phyloP scores from a whole-genome alignment of 2,329 filamentous ascomycete species.

The Amauroascus niger region DNA sequence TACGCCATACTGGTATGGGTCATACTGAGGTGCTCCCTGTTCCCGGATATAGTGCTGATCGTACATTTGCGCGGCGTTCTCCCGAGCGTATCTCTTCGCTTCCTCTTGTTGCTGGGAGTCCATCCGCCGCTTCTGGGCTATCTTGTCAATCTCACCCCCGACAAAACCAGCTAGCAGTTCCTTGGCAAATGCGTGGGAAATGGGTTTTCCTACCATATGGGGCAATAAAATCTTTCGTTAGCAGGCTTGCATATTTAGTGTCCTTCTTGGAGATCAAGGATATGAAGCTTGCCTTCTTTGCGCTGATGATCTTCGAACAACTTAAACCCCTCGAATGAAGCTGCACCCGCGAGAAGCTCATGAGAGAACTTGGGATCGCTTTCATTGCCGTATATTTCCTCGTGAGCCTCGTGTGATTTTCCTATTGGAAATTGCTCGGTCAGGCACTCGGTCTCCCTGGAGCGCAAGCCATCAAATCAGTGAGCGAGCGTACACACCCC shows the following conservation, averaged over 20 bases:
- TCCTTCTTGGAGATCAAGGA: not conserved
- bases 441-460: not conserved
- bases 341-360: conserved; percentile 65
- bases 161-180: conserved; percentile 65
- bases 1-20: conserved; percentile 4
- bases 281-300: conserved; percentile 46
- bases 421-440: conserved; percentile 11
- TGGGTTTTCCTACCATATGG: conserved; percentile 62
- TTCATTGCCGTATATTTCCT: conserved; percentile 42
- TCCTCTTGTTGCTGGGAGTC: conserved; percentile 50
- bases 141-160: conserved; percentile 67
- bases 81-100: conserved; percentile 50
- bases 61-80: conserved; percentile 39
- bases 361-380: conserved; percentile 59
- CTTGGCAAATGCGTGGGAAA: conserved; percentile 64
- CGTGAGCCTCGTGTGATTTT: conserved; percentile 30
- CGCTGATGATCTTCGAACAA: conserved; percentile 66
- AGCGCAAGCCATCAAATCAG: not conserved
- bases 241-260: not conserved
- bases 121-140: conserved; percentile 58
- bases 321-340: conserved; percentile 71
- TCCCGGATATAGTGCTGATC: conserved; percentile 11
- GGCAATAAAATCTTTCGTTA: not conserved
- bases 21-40: conserved; percentile 7
- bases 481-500: conserved; percentile 3